Conservation (phyloP, 495 filamentous ascomycete species). For the Neurospora sp. region DNA sequence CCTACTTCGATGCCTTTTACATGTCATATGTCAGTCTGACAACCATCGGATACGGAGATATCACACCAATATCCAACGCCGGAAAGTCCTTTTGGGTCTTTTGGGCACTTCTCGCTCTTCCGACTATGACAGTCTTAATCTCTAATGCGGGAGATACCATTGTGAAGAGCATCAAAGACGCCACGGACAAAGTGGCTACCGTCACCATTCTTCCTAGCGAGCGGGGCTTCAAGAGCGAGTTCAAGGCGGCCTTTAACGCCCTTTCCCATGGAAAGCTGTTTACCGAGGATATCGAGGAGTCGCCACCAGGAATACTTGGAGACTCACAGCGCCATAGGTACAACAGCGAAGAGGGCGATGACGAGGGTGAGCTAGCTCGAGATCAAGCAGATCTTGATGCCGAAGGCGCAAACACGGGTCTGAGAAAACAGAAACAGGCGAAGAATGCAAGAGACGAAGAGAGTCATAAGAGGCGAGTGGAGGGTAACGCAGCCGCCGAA, state of each 20-base stretch:
- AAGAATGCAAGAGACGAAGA: slow-evolving; percentile 14
- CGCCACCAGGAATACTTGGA: slow-evolving; percentile 35
- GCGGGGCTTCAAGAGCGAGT: slow-evolving; percentile 31
- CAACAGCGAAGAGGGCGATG: slow-evolving; percentile 9
- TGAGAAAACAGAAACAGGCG: slow-evolving; percentile 1
- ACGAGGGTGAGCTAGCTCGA: slow-evolving; percentile 8
- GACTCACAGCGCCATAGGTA: slow-evolving; percentile 14
- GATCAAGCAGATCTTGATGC: slow-evolving; percentile 9
- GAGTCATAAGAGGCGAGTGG: neutral
- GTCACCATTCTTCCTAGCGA: slow-evolving; percentile 72
- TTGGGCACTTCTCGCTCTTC: slow-evolving; percentile 78
- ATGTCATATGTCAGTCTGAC: slow-evolving; percentile 70
- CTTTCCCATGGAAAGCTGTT: slow-evolving; percentile 31
- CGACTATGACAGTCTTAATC: slow-evolving; percentile 74
- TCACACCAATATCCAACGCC: slow-evolving; percentile 56
- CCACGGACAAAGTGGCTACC: slow-evolving; percentile 59
- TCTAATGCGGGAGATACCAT: slow-evolving; percentile 75
- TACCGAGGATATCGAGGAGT: slow-evolving; percentile 18
- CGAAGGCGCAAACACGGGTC: slow-evolving; percentile 5
- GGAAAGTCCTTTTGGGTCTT: slow-evolving; percentile 80
- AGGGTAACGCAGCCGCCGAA: slow-evolving; percentile 9
- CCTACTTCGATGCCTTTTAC: slow-evolving; percentile 73
- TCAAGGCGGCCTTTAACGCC: slow-evolving; percentile 23
- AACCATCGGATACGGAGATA: slow-evolving; percentile 82
- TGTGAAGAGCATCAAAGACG: slow-evolving; percentile 56